Conservation (phyloP, 345 rosid genomes). For the Eucalyptus globulus region DNA sequence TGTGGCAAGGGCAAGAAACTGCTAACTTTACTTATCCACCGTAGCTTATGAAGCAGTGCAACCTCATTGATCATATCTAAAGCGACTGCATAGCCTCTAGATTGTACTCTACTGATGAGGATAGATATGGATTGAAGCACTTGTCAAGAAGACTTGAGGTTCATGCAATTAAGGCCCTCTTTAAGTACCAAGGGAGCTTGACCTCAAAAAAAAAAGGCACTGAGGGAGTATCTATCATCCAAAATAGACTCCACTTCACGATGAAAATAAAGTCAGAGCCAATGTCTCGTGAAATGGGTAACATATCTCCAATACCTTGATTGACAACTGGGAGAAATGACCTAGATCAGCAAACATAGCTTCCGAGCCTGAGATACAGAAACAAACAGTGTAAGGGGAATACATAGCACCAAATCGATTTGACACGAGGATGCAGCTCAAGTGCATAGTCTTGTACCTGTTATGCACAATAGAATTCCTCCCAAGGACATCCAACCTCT, state of each 20-base stretch:
- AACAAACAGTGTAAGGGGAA: not conserved
- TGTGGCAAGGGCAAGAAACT: not conserved
- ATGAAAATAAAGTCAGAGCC: not conserved
- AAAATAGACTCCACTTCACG: not conserved
- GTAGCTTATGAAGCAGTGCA: not conserved
- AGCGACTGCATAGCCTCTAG: not conserved
- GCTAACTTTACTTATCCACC: not conserved
- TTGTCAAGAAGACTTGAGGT: not conserved
- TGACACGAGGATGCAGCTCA: not conserved
- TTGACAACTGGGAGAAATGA: slow-evolving; percentile 87
- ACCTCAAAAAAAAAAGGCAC: not conserved
- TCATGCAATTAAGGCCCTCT: not conserved
- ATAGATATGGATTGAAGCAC: not conserved
- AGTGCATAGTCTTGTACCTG: slow-evolving; percentile 28
- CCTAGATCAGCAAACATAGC: slow-evolving; percentile 99
- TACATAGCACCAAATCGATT: not conserved
- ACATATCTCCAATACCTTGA: slow-evolving; percentile 32
- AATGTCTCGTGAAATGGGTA: not conserved
- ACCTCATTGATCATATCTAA: not conserved
- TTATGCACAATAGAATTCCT: slow-evolving; percentile 88
- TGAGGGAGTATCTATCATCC: not conserved
- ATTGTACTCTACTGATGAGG: not conserved
- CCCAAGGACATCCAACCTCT: slow-evolving; percentile 99
- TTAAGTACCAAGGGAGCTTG: not conserved
- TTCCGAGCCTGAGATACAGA: slow-evolving; percentile 60